Conservation (phyloP, 805 yeast genomes). For the Candida dendrica region DNA sequence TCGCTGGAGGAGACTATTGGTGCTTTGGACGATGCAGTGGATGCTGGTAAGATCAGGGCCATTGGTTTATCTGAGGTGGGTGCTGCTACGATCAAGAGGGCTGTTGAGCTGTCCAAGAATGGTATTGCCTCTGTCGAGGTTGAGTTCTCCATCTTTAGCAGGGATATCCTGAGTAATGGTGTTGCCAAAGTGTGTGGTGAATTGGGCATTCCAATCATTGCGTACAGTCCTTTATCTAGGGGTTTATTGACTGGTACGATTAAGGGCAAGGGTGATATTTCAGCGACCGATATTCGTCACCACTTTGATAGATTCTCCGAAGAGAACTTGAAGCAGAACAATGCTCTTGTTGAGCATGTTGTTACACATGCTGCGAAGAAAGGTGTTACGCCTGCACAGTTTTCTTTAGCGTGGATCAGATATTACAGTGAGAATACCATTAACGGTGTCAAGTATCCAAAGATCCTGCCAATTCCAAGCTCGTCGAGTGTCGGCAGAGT, state of each 20-base stretch:
- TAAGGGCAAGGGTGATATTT: conserved; percentile 38
- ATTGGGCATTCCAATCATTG: conserved; percentile 56
- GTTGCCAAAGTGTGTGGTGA: conserved; percentile 52
- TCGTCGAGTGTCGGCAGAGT: conserved; percentile 56
- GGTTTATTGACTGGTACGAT: conserved; percentile 68
- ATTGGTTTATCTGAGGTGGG: conserved; percentile 71
- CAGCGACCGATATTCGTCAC: conserved; percentile 48
- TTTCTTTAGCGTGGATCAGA: conserved; percentile 62
- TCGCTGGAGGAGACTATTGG: conserved; percentile 55
- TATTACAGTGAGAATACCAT: conserved; percentile 26
- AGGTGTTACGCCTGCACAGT: conserved; percentile 51
- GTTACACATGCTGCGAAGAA: conserved; percentile 40
- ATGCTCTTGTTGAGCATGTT: conserved; percentile 40
- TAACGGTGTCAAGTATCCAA: conserved; percentile 32
- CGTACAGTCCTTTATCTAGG: conserved; percentile 79
- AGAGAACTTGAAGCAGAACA: conserved; percentile 51
- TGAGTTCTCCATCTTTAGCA: conserved; percentile 68
- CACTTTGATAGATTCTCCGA: conserved; percentile 49
- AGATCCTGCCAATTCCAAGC: conserved; percentile 75
- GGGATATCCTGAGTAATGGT: conserved; percentile 57
- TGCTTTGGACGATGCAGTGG: conserved; percentile 50
- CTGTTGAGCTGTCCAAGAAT: conserved; percentile 37
- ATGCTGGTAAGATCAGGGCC: conserved; percentile 60
- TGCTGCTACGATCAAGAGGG: conserved; percentile 52
- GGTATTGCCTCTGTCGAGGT: conserved; percentile 68